These are phyloP conservation scores for Emergomyces africanus DNA, from an alignment of 2,329 filamentous ascomycete genomes.

Conservation along the genomic window DNA sequence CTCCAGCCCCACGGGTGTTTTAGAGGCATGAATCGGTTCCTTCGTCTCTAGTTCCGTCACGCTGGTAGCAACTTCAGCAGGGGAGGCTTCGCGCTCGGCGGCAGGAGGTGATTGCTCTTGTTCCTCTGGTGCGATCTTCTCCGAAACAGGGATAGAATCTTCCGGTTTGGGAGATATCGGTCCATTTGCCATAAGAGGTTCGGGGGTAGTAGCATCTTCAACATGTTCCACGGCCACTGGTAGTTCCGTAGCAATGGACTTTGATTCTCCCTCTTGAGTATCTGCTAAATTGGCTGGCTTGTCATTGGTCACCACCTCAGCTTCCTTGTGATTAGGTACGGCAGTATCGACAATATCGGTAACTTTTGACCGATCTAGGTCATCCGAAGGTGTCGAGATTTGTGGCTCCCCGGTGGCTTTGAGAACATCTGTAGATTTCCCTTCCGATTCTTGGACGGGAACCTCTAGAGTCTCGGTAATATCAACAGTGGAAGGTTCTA, in stretches of 20 bases:
- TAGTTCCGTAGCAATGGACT: background rate
- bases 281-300: background rate
- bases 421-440: background rate
- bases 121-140: background rate
- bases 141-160: slow-evolving; percentile 1
- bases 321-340: background rate
- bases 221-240: background rate
- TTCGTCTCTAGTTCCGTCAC: background rate
- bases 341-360: background rate
- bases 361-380: background rate
- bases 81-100: background rate
- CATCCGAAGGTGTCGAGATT: background rate
- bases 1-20: background rate
- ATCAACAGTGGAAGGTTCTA: background rate
- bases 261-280: background rate
- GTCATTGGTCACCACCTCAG: background rate
- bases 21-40: background rate
- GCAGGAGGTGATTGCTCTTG: background rate
- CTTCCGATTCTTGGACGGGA: background rate
- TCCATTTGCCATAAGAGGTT: background rate
- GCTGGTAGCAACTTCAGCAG: background rate
- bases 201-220: slow-evolving; percentile 3
- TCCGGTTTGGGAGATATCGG: background rate
- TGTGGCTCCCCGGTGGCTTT: background rate
- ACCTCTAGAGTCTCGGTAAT: background rate